Conservation (phyloP, 2,329 filamentous ascomycete genomes). For the Curvularia sp. region DNA sequence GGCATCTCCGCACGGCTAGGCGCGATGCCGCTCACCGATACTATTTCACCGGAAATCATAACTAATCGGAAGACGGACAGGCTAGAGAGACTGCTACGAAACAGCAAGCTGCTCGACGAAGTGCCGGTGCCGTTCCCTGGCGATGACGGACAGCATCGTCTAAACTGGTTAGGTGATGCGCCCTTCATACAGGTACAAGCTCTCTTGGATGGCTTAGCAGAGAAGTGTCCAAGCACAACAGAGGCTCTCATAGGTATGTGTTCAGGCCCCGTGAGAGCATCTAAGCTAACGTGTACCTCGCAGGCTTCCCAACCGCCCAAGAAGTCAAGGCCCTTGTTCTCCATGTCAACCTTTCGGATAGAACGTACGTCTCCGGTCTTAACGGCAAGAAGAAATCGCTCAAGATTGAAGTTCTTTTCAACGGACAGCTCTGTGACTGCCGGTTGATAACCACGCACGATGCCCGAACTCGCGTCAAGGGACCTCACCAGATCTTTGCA, state of each 20-base stretch:
- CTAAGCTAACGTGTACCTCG: neutral
- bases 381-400: slow-evolving; percentile 42
- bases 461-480: slow-evolving; percentile 23
- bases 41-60: slow-evolving; percentile 33
- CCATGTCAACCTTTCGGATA: slow-evolving; percentile 41
- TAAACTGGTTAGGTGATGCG: slow-evolving; percentile 41
- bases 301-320: neutral
- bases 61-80: slow-evolving; percentile 30
- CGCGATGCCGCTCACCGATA: slow-evolving; percentile 33
- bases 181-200: slow-evolving; percentile 46
- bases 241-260: neutral
- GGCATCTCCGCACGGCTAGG: slow-evolving; percentile 37
- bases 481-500: slow-evolving; percentile 43
- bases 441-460: slow-evolving; percentile 36
- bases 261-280: neutral
- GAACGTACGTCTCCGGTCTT: slow-evolving; percentile 39
- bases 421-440: slow-evolving; percentile 53
- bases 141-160: slow-evolving; percentile 28
- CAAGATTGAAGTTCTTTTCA: slow-evolving; percentile 58
- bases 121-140: slow-evolving; percentile 34
- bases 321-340: slow-evolving; percentile 37
- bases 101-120: slow-evolving; percentile 35
- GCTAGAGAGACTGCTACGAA: slow-evolving; percentile 29
- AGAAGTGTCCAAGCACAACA: neutral
- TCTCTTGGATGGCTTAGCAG: neutral